Evolutionary conservation across 257 asterid species (phyloP).

Genomic region (Penstemon newberryi): DNA sequence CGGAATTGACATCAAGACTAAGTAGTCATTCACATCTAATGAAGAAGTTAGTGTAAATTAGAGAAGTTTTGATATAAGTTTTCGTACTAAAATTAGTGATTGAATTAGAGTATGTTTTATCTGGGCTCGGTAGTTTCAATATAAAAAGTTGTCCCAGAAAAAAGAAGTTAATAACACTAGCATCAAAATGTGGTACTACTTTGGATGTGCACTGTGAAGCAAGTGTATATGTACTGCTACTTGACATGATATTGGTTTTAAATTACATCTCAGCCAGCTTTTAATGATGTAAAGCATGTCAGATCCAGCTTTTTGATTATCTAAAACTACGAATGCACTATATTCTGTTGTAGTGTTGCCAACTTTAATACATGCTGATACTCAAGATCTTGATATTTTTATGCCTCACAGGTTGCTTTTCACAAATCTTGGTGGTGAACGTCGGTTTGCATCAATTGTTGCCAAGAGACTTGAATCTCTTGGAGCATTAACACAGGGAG

Average conservation of each 20-base stretch:
- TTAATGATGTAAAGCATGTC: conserved; percentile 19
- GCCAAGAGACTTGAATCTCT: conserved; percentile 97
- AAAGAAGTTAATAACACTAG: neutral
- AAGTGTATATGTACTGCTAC: conserved; percentile 4
- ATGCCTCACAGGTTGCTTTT: conserved; percentile 64
- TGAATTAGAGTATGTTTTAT: neutral
- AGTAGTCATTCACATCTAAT: neutral
- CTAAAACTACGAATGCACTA: neutral
- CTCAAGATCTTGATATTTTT: conserved; percentile 15
- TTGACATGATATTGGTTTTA: conserved; percentile 19
- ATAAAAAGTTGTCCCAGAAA: conserved; percentile 5
- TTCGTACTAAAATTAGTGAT: neutral
- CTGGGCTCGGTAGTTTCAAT: neutral
- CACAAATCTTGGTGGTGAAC: conserved; percentile 98
- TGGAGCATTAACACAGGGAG: conserved; percentile 99
- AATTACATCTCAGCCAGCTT: conserved; percentile 7
- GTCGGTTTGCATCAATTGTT: conserved; percentile 96
- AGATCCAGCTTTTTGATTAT: conserved; percentile 7
- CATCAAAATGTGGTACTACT: conserved; percentile 12
- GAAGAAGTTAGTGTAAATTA: neutral
- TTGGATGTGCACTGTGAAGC: conserved; percentile 4
- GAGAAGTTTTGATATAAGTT: conserved; percentile 4
- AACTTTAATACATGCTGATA: neutral
- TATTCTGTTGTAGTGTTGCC: neutral
- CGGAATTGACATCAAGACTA: neutral